Evolutionary conservation across 495 filamentous ascomycete species (phyloP).

Genomic region (Darksidea phi): DNA sequence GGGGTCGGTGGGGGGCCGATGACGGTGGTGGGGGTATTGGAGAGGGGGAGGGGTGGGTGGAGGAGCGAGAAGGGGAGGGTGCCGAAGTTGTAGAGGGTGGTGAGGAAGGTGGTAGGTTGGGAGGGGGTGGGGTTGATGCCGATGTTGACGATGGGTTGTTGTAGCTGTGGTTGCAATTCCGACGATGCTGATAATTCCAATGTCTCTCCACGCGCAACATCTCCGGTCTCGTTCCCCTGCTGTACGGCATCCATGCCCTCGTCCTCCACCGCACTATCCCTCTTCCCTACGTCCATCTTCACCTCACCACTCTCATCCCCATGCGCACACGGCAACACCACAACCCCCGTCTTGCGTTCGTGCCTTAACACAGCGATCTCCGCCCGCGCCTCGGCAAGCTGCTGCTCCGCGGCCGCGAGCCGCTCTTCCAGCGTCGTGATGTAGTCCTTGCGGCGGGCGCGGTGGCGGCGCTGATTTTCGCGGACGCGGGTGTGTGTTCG

Average conservation of each 20-base stretch:
- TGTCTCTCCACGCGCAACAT: too few relatives aligned
- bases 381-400: conserved; percentile 13
- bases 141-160: too few relatives aligned
- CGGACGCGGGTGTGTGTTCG: conserved; percentile 32
- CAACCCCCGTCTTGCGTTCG: conserved; percentile 5
- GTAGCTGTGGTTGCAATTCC: not conserved
- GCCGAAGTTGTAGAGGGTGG: not conserved
- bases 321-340: not conserved
- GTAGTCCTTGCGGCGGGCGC: conserved; percentile 24
- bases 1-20: conserved; percentile 8
- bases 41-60: conserved; percentile 23
- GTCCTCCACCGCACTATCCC: not conserved
- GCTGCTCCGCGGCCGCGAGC: conserved; percentile 17
- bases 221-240: too few relatives aligned
- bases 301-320: too few relatives aligned
- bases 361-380: conserved; percentile 14
- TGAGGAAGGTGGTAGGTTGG: not conserved
- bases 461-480: conserved; percentile 33
- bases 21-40: not conserved
- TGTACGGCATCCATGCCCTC: too few relatives aligned
- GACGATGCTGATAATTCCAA: not conserved
- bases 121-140: too few relatives aligned
- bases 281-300: not conserved
- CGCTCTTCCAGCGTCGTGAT: conserved; percentile 24
- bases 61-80: not conserved